These are phyloP conservation scores for Colletotrichum higginsianum DNA, from an alignment of 2,329 filamentous ascomycete species.

Conservation along the genomic window DNA sequence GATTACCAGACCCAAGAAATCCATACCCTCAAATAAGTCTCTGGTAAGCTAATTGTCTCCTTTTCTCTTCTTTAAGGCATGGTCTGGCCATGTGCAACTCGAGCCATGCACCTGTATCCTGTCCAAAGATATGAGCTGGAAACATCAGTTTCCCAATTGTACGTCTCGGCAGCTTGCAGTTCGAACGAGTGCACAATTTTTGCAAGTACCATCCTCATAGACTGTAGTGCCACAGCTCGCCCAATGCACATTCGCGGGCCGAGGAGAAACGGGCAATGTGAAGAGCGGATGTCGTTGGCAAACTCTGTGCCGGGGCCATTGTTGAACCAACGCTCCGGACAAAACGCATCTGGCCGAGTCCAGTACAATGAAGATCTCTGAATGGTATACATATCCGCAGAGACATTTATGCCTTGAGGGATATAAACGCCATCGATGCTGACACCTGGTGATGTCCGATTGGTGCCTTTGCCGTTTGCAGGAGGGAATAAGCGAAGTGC, in stretches of 20 bases:
- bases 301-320: conserved; percentile 35
- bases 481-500: conserved; percentile 57
- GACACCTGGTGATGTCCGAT: conserved; percentile 36
- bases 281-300: conserved; percentile 44
- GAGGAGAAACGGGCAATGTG: conserved; percentile 49
- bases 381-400: conserved; percentile 52
- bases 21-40: too few species aligned
- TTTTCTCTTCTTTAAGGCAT: not conserved
- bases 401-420: conserved; percentile 56
- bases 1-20: too few species aligned
- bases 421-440: conserved; percentile 50
- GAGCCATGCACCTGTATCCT: conserved; percentile 6
- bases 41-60: not conserved
- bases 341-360: conserved; percentile 50
- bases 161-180: conserved; percentile 4
- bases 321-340: conserved; percentile 52
- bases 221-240: conserved; percentile 27
- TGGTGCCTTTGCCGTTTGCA: conserved; percentile 31
- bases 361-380: conserved; percentile 52
- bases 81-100: not conserved
- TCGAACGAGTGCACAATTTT: not conserved
- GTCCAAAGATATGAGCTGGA: conserved; percentile 25
- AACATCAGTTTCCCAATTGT: conserved; percentile 11
- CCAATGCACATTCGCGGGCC: conserved; percentile 53
- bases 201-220: conserved; percentile 15